Base-by-base conservation (phyloP, 768 basidiomycete genomes). In the Hygrophoropsis aurantiaca region DNA sequence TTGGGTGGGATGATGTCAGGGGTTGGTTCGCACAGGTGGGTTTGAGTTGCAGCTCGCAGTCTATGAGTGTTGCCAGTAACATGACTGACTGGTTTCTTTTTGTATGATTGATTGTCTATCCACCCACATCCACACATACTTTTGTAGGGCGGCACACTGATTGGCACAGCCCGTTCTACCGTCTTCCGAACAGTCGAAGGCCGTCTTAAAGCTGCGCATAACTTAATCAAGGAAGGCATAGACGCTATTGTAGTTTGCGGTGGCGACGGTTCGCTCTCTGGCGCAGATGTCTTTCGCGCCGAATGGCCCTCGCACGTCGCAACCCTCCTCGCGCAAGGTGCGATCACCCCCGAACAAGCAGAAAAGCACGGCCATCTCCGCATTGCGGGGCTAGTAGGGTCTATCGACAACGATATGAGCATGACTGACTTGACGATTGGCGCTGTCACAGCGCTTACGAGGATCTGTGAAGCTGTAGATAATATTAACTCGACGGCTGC, bases 331-430 rank as follows among this genome's bases (percentile, higher is more conserved):
- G 62, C 78, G 10, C 70, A 83, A 62, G 83, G 92, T 81, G 74
- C 78, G 55, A 97, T 99, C 63, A 82, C 84, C 1, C 74, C 81
- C 21, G 82, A 80, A 27, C 88, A 97, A 59, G 75, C 78, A 26
- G 62, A 75, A n/a, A 70, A 72, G 11, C 86, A 94, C 58, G 74
- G 82, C 19, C 90, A 97, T 59, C 85, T 99, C 53, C 89, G 82
- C 66, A 97, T 99, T 56, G 95, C 95, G 52, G 97, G 97, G n/a
- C 82, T 99, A 34, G 97, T 98, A 50, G 97, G 97, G 27, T 95
- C 93, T 4, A 98, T 99, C 62, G 97, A 99, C 70, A 99, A 99
- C 60, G 97, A 98, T 64, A 97, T 99, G 94, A 88, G 90, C 13
- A 78, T 95, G 80, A 98, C 97, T 16, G 94, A 98, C 67, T 68